Base-by-base conservation (phyloP, 257 asterid genomes). In the Solanum arcanum region DNA sequence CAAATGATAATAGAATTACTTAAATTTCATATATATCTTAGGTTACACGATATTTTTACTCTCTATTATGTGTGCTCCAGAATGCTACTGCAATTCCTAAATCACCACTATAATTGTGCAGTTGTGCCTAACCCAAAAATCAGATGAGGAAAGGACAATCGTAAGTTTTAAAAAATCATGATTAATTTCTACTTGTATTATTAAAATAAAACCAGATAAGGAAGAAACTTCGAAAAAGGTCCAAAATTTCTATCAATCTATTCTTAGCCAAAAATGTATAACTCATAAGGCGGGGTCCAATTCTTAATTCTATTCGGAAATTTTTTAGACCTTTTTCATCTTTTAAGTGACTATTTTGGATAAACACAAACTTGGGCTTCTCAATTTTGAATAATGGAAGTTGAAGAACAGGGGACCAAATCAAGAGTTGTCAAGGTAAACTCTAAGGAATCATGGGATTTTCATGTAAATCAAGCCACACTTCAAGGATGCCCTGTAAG, bases 391-490 rank as follows among this genome's bases (percentile, higher is more conserved):
- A 86, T 72, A 12, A 90, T 90, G 94, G 92, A 91, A 83, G 85
- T 44, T 14, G 81, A 86, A 8, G 83, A 86, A 42, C 92, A 91
- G 47, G 81, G 44, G 44, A 44, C 23, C 8, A 25, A 85, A 64
- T 86, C 91, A 33, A 88, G 86, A 87, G 93, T 92, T 74, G 73
- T 77, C 12, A 88, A 88, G 60, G 91, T 92, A 12, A 89, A 91
- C 60, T 89, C 95, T 2, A 80, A 75, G 87, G 87, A 76, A 72
- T 87, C 95, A 62, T 92, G 96, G 95, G 91, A 92, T 70, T 86
- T 85, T 68, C 86, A 89, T 83, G 64, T 91, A 13, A 88, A 91
- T 59, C 90, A 91, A 82, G 93, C 96, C 18, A 89, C 80, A 3
- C n/a, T 72, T 52, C 90, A 87, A 69, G 92, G 90, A 52, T 84